Evolutionary conservation across 345 rosid genomes (phyloP), one percentile per base, ranked within the genome.

Genomic region (Camelina laxa): DNA sequence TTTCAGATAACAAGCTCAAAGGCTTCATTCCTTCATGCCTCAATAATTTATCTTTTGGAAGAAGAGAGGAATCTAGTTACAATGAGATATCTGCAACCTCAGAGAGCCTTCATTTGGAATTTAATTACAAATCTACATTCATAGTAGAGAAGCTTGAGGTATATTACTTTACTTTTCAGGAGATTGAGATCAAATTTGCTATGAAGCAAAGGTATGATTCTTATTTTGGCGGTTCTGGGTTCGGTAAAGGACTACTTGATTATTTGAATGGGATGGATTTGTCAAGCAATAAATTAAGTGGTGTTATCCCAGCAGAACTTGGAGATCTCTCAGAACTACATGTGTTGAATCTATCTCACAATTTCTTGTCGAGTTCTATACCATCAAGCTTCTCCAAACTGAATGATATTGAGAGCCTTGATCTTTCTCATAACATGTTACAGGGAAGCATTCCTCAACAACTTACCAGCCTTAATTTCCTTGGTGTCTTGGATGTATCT

Each of bases 321-420:
- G 84, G 83, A 13, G 5, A 72, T 20, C 54, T 81, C 3, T 4
- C 21, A 12, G 15, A 1, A 3, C 65, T 77, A 5, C 5, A 12
- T 4, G 33, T 60, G 0, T 15, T 79, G 27, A 81, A 77, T 50
- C 11, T 83, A 0, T 82, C 86, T 4, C 65, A 48, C 62, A 85
- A 85, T 7, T 47, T 54, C 9, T 56, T 81, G 14, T 38, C 11
- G 0, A 80, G 87, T 49, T 79, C 24, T 76, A 47, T 47, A 47
- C 50, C 50, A 2, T 2, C 10, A 1, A 47, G 20, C 50, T 47
- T 47, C 51, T 47, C 80, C 13, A 68, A 74, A 2, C 49, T 83
- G 4, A 33, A 12, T 0, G n/a, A 75, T 0, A n/a, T 85, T 8
- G 84, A 85, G 56, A 79, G 83, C 17, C 70, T 82, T 39, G 84